phyloP scores from a whole-genome alignment of 768 basidiomycete species.

The Cystobasidiopsis lactophilus region DNA sequence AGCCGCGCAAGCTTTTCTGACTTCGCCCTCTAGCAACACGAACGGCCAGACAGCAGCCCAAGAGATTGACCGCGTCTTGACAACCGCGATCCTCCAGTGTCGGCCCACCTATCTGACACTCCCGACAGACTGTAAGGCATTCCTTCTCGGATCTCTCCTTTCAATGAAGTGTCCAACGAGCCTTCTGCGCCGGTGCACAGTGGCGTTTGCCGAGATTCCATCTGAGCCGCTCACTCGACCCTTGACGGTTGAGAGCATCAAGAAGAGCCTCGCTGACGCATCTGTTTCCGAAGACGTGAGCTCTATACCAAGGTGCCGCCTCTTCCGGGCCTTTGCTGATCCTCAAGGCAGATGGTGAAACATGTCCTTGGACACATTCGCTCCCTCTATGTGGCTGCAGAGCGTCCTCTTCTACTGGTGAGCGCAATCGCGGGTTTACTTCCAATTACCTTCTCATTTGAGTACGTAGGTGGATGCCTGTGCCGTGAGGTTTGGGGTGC shows the following conservation, averaged over 20 bases:
- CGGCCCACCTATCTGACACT: slow-evolving; percentile 72
- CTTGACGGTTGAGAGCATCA: slow-evolving; percentile 22
- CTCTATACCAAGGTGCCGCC: background rate
- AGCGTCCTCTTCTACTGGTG: slow-evolving; percentile 45
- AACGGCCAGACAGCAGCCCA: background rate
- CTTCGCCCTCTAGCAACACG: slow-evolving; percentile 11
- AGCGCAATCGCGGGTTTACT: background rate
- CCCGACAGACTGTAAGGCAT: slow-evolving; percentile 67
- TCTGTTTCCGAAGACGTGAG: slow-evolving; percentile 9
- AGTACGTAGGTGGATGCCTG: slow-evolving; percentile 39
- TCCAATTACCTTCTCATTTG: background rate
- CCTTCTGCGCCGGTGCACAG: too few relatives aligned
- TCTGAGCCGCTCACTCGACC: slow-evolving; percentile 40
- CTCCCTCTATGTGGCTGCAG: slow-evolving; percentile 39
- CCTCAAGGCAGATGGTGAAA: slow-evolving; percentile 28
- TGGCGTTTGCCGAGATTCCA: slow-evolving; percentile 42
- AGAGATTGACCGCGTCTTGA: slow-evolving; percentile 12
- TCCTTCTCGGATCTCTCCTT: too few relatives aligned
- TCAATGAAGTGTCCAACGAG: too few relatives aligned
- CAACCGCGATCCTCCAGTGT: slow-evolving; percentile 29
- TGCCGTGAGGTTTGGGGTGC: slow-evolving; percentile 46
- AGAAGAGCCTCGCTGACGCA: slow-evolving; percentile 14
- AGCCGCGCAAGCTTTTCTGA: slow-evolving; percentile 41
- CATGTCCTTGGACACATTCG: slow-evolving; percentile 54
- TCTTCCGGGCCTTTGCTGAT: background rate